phyloP scores from a whole-genome alignment of 495 filamentous ascomycete species.

The Apodospora peruviana region DNA sequence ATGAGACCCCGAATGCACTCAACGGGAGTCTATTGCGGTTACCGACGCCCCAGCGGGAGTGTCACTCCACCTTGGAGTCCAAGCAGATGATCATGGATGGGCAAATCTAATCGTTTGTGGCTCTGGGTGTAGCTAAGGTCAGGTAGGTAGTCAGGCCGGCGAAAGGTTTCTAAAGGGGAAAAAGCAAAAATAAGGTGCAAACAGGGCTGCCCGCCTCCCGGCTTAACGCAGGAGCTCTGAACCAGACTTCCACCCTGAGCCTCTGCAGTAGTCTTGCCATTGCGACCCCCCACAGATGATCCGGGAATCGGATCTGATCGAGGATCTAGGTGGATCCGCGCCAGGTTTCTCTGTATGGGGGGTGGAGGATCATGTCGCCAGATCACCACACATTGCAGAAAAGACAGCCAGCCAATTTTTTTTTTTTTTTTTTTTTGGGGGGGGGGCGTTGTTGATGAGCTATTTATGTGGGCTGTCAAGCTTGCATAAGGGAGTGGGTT shows the following conservation, averaged over 20 bases:
- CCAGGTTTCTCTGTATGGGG: no score
- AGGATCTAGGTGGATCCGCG: no score
- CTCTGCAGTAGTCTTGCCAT: background rate
- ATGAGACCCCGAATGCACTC: no score
- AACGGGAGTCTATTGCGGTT: constrained; percentile 9
- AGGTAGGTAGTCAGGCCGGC: no score
- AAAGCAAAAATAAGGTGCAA: constrained; percentile 6
- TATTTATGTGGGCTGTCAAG: no score
- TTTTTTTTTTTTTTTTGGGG: no score
- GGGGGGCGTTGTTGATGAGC: no score
- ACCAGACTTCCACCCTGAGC: background rate
- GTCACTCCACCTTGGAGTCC: constrained; percentile 9
- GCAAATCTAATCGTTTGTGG: no score
- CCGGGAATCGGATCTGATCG: constrained; percentile 9
- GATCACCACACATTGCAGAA: constrained; percentile 7
- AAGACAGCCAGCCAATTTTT: background rate
- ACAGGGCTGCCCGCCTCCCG: constrained; percentile 7
- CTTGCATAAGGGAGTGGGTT: no score
- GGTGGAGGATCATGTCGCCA: constrained; percentile 1
- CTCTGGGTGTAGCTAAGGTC: no score
- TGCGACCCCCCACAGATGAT: constrained; percentile 3
- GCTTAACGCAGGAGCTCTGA: background rate
- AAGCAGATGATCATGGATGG: background rate
- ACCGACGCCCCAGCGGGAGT: constrained; percentile 5
- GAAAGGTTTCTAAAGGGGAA: no score